Conservation (phyloP, 2,329 filamentous ascomycete genomes). For the Xylariaceae sp. region DNA sequence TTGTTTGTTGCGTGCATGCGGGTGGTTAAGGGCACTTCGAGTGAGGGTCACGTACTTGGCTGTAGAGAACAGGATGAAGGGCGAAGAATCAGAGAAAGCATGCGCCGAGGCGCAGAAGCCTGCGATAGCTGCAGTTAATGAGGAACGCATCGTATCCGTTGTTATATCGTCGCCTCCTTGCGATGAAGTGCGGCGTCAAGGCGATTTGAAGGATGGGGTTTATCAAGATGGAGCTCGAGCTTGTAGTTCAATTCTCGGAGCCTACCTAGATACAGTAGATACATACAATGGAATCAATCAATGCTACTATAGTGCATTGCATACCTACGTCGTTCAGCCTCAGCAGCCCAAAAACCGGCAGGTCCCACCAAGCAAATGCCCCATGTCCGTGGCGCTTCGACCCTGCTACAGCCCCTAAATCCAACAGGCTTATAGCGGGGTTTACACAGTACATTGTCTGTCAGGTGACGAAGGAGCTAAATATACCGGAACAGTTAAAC, state of each 20-base stretch:
- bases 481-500: no score
- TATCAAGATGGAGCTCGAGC: slow-evolving; percentile 14
- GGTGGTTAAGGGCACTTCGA: background rate
- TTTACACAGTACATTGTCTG: background rate
- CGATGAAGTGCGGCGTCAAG: background rate
- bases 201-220: no score
- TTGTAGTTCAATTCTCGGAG: slow-evolving; percentile 4
- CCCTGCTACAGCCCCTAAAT: slow-evolving; percentile 4
- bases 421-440: slow-evolving; percentile 11
- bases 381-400: slow-evolving; percentile 5
- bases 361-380: background rate
- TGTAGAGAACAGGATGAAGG: slow-evolving; percentile 88
- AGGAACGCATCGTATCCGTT: slow-evolving; percentile 59
- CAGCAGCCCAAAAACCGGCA: background rate
- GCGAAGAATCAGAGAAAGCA: slow-evolving; percentile 86
- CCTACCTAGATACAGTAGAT: no score
- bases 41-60: slow-evolving; percentile 66
- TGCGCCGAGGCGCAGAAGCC: slow-evolving; percentile 64
- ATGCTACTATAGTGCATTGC: background rate
- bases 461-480: no score
- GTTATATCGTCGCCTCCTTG: background rate
- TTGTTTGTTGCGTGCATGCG: background rate
- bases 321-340: slow-evolving; percentile 16
- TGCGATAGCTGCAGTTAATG: slow-evolving; percentile 57
- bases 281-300: background rate